Evolutionary conservation across 306 rosid species (phyloP), one percentile per base, ranked within the genome.

Genomic region (Rubus idaeus): DNA sequence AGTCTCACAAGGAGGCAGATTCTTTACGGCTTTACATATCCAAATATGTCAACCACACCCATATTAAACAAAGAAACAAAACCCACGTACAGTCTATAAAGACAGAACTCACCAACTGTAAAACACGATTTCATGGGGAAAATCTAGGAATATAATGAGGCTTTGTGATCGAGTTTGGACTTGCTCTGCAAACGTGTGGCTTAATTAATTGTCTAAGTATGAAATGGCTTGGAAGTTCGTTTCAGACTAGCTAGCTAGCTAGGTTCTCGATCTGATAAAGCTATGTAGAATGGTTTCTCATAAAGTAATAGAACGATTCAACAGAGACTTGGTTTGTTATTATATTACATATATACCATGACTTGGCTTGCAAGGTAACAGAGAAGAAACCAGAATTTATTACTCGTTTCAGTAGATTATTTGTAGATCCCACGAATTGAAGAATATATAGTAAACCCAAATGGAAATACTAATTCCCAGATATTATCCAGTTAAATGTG

Each of bases 321-420:
- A 37, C 68, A 63, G 46, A 35, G 44, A 37, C 68, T 63, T 37
- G 46, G 46, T 37, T 62, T 35, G 67, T 37, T 62, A 14, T 35
- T 37, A 39, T 37, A 11, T 14, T 63, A 37, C 44, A 62, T 58
- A 42, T 42, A 42, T 42, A 14, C 5, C n/a, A 35, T 37, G 45
- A 63, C 68, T 35, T 63, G 46, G 68, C 12, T 63, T 63, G 46
- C 68, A 37, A 63, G 45, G 46, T 63, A 61, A 26, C 18, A 37
- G 41, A 12, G 66, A 26, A 60, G 8, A 56, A 8, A 21, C 6
- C 3, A 56, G 14, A 10, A 0, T 2, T 55, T 8, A 3, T 8
- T 8, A 20, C 35, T 9, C 14, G 62, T 20, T 9, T 56, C 2
- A 20, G 10, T 23, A 23, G 26, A 23, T 23, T 23, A 23, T 23